Evolutionary conservation across 352 stramenopile genomes (phyloP), one percentile per base, ranked within the genome.

Genomic region (Thraustotheca clavata): DNA sequence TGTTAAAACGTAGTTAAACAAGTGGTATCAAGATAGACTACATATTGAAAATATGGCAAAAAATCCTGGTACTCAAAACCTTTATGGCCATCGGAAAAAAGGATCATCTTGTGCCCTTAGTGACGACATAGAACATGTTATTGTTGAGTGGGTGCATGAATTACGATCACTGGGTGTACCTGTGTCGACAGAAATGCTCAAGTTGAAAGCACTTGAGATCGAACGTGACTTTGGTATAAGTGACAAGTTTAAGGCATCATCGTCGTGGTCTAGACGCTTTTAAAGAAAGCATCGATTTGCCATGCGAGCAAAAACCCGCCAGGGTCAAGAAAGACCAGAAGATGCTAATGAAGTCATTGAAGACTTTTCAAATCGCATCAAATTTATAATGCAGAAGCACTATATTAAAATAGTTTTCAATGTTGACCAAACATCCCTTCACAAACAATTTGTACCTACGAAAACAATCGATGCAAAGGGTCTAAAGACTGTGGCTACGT

Each of bases 371-470:
- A 16, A 20, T 3, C 35, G 35, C 33, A 29, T 62, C n/a, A 24
- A 14, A 6, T 14, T 18, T 5, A 54, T 62, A 18, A 33, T 62
- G 18, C n/a, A 8, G 14, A 24, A 6, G 7, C 29, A 54, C 18
- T 38, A 27, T 14, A 54, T 59, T 20, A 24, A 34, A 48, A 48
- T 29, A 18, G 31, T 20, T 61, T 74, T 62, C 54, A 78, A 74
- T 40, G 72, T 68, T 0, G 52, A 78, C 40, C 68, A 73, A 48
- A 67, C 52, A 29, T 62, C 59, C 0, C 48, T 76, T 0, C 71
- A 62, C 38, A 71, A 76, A 47, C 60, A 79, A 35, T 78, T 76
- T 43, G 33, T 76, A 0, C 66, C 70, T 0, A 69, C 68, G 59
- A 69, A 62, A 22, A 76, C 59, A 6, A 49, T 78, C 4, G 69